These are phyloP conservation scores for Ilex asprella DNA, from an alignment of 257 asterid genomes.

Conservation along the genomic window DNA sequence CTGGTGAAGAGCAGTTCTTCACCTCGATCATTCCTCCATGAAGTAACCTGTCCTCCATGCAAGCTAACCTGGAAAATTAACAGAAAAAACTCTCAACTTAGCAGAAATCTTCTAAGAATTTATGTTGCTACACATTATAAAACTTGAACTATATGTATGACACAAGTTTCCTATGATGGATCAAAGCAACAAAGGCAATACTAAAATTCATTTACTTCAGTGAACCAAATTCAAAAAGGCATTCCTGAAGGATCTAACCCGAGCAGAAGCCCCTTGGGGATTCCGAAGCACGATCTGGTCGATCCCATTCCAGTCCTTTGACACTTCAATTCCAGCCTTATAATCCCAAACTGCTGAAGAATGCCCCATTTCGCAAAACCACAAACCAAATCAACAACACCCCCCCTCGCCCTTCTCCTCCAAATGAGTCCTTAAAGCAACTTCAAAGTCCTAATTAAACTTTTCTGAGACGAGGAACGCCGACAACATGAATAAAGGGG, in stretches of 20 bases:
- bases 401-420: background rate
- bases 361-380: constrained; percentile 64
- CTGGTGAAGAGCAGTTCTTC: constrained; percentile 88
- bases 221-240: constrained; percentile 5
- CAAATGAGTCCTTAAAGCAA: background rate
- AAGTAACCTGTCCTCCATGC: constrained; percentile 86
- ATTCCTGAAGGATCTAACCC: constrained; percentile 43
- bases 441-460: constrained; percentile 13
- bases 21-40: constrained; percentile 88
- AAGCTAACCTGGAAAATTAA: constrained; percentile 59
- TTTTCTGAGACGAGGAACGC: constrained; percentile 11
- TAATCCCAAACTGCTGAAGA: constrained; percentile 73
- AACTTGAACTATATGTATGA: no score
- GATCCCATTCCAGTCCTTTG: constrained; percentile 85
- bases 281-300: constrained; percentile 78
- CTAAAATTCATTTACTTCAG: constrained; percentile 3
- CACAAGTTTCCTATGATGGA: constrained; percentile 5
- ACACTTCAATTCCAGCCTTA: constrained; percentile 53
- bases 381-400: constrained; percentile 9
- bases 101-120: no score
- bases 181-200: constrained; percentile 3
- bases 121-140: no score
- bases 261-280: constrained; percentile 76
- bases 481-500: background rate
- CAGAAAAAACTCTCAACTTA: background rate